phyloP scores from a whole-genome alignment of 306 rosid genomes.

The Arachis stenosperma region DNA sequence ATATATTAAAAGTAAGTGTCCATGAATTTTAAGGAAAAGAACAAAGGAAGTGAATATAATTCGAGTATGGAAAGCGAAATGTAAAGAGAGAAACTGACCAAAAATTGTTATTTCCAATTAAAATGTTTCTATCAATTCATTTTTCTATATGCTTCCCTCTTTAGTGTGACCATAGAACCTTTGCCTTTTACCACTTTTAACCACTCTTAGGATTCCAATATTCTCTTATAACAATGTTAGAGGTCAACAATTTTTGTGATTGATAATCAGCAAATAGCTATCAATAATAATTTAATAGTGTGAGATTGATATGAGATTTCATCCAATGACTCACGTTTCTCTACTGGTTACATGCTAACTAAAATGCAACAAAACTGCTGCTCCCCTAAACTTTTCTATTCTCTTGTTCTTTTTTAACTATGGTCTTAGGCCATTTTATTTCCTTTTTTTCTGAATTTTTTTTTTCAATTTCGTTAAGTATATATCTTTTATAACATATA shows the following conservation, averaged over 20 bases:
- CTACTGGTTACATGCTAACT: too few relatives aligned
- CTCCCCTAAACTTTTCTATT: too few relatives aligned
- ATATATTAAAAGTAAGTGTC: not conserved
- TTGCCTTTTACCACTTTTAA: slow-evolving; percentile 56
- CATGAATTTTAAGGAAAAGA: not conserved
- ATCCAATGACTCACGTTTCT: too few relatives aligned
- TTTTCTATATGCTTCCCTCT: slow-evolving; percentile 38
- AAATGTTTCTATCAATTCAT: slow-evolving; percentile 52
- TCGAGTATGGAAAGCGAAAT: slow-evolving; percentile 63
- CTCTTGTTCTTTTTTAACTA: not conserved
- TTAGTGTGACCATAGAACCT: slow-evolving; percentile 37
- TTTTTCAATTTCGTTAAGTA: not conserved
- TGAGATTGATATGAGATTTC: too few relatives aligned
- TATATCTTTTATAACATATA: too few relatives aligned
- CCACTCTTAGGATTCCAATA: slow-evolving; percentile 45
- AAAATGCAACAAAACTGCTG: too few relatives aligned
- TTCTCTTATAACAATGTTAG: too few relatives aligned
- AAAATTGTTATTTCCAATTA: slow-evolving; percentile 39
- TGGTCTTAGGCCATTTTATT: slow-evolving; percentile 2
- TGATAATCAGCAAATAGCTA: too few relatives aligned
- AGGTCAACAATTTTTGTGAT: too few relatives aligned
- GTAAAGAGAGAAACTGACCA: slow-evolving; percentile 43
- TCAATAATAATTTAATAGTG: too few relatives aligned
- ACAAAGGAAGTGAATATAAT: slow-evolving; percentile 31
- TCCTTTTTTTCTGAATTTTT: slow-evolving; percentile 1